Base-by-base conservation (phyloP, 345 rosid species). In the Eucalyptus viminalis region DNA sequence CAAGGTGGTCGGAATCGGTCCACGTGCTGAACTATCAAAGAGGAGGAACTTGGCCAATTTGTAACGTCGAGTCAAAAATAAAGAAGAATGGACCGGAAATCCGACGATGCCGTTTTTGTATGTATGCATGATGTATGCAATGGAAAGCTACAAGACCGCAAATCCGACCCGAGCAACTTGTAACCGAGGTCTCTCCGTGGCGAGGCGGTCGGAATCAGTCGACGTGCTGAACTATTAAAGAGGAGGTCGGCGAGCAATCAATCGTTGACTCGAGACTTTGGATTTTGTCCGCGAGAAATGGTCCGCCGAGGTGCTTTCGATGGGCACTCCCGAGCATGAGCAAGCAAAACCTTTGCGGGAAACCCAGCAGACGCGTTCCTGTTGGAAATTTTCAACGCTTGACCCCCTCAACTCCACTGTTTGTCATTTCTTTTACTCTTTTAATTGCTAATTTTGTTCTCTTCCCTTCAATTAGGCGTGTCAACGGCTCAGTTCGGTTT, bases 401-500 rank as follows among this genome's bases (percentile, higher is more conserved):
- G 37, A 65, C 13, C 27, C 27, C 81, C 14, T 37, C 45, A 9
- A 72, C 81, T 34, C 80, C 80, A 31, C 21, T 16, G 16, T 65
- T n/a, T 0, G 17, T 0, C 7, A 16, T 69, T 17, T 3, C 0
- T 29, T 9, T 9, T 72, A 5, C 62, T 10, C 29, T 56, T 72
- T 34, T 9, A 19, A 34, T 37, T 72, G 25, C 45, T 6, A 10
- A 37, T 19, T 37, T 72, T 37, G 7, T 72, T 72, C 11, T 69
- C 44, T 37, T 34, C 80, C 80, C 43, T 69, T 31, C 5, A 49
- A 0, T 49, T 13, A 49, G 50, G 2, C 0, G 6, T 49, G 15
- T 49, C 0, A 49, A 49, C 0, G 15, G 1, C 14, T 13, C 2
- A 6, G 1, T 49, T 49, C 6, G 50, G 2, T 49, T 14, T 4